Base-by-base conservation (phyloP, 371 early-diverging fungal genomes). In the Circinella minor region DNA sequence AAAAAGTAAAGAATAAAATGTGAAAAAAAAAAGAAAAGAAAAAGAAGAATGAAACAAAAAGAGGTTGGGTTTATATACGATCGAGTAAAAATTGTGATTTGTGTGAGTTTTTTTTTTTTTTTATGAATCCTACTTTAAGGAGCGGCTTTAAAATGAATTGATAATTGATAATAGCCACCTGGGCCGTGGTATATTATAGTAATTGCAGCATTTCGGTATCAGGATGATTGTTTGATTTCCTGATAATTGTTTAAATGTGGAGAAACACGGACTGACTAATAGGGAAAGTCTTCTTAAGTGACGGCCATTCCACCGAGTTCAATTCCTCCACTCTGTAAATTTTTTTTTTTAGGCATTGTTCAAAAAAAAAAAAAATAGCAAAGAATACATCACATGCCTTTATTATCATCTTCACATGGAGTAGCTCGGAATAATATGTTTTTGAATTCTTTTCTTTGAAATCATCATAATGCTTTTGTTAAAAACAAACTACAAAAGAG, bases 191-290 rank as follows among this genome's bases (percentile, higher is more conserved):
- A 27, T 43, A 43, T 9, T 43, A 43, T 43, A 43, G 43, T 43
- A 6, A 43, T 43, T 11, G 43, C 11, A 43, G 43, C 11, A 51
- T 27, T 27, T 27, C 27, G 27, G 27, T 27, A 51, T 51, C 4
- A n/a, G 8, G 51, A 51, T 51, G 14, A 51, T 51, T 51, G 51
- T 15, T 17, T 51, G 27, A 27, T 27, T 27, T 27, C 27, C 27
- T n/a, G 14, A 51, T 51, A 15, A 14, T 5, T 51, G 61, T 36
- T 9, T 61, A 43, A 43, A 20, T 63, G 63, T 63, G 63, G 63
- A 63, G 63, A 63, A 63, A 63, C 63, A 48, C 63, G 63, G 63
- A 63, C 43, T 63, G 27, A 46, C 63, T 63, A 63, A 63, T 46
- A 38, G n/a, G 20, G 47, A 27, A 63, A 47, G 34, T 27, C 46